Evolutionary conservation across 2,329 filamentous ascomycete species (phyloP).

Genomic region (Talaromyces rugulosus): DNA sequence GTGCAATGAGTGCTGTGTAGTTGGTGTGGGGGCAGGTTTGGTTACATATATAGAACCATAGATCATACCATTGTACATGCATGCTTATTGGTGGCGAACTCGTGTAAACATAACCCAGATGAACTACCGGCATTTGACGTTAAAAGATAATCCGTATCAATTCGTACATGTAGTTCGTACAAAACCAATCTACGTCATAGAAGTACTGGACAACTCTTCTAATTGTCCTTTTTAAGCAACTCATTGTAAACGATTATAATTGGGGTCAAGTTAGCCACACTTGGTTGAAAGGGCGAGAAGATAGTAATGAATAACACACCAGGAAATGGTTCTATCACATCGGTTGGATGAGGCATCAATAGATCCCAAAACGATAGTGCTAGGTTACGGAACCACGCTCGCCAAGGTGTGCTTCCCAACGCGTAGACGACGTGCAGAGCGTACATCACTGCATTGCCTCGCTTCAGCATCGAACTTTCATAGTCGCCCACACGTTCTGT

Average conservation of each 20-base stretch:
- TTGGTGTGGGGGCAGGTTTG: background rate
- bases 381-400: background rate
- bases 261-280: background rate
- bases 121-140: background rate
- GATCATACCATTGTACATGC: background rate
- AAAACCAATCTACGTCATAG: background rate
- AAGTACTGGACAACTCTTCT: background rate
- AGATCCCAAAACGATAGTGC: background rate
- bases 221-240: background rate
- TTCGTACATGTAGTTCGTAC: background rate
- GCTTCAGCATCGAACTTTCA: background rate
- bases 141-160: background rate
- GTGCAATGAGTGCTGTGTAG: background rate
- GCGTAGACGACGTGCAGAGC: background rate
- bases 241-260: background rate
- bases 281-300: background rate
- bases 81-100: background rate
- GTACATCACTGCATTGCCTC: background rate
- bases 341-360: background rate
- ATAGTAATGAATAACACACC: background rate
- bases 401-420: background rate
- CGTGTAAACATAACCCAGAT: background rate
- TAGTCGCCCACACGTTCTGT: background rate
- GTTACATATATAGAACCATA: background rate
- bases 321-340: background rate